Percentiles rank a stretch among this genome's conserved stretches.
Conservation (phyloP, 495 filamentous ascomycete genomes). For the Hypoxylon lienhwacheense region DNA sequence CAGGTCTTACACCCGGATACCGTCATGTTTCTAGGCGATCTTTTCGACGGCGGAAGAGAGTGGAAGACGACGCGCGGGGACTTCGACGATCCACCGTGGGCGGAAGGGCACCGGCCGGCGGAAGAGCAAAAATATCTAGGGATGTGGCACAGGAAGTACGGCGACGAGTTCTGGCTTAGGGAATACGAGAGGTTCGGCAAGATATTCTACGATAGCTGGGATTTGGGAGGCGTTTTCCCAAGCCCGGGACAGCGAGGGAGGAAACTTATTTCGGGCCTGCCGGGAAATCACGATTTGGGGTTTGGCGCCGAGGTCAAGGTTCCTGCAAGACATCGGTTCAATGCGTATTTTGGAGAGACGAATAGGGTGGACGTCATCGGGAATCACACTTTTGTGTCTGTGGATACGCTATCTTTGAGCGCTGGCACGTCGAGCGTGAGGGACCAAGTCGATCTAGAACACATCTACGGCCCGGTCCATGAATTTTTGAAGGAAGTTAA, state of each 20-base stretch:
- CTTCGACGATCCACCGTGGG: slow-evolving; percentile 63
- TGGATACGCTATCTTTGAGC: slow-evolving; percentile 86
- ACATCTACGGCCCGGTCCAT: slow-evolving; percentile 73
- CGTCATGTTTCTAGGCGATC: slow-evolving; percentile 86
- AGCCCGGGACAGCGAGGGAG: slow-evolving; percentile 50
- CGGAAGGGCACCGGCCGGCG: slow-evolving; percentile 48
- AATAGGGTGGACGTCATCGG: slow-evolving; percentile 88
- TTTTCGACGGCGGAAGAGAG: slow-evolving; percentile 96
- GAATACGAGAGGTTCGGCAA: slow-evolving; percentile 79
- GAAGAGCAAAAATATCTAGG: slow-evolving; percentile 56
- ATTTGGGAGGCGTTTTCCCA: slow-evolving; percentile 41
- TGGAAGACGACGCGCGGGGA: slow-evolving; percentile 70
- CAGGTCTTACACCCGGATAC: slow-evolving; percentile 72
- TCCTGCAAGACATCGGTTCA: slow-evolving; percentile 77
- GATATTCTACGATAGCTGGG: slow-evolving; percentile 74
- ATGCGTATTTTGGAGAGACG: slow-evolving; percentile 83
- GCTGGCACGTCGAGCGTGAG: slow-evolving; percentile 55
- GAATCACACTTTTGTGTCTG: slow-evolving; percentile 92
- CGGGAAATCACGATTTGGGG: slow-evolving; percentile 97
- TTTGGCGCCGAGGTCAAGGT: slow-evolving; percentile 83
- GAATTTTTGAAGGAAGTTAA: slow-evolving; percentile 73
- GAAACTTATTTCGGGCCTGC: slow-evolving; percentile 77
- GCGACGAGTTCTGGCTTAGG: slow-evolving; percentile 74
- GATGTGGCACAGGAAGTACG: slow-evolving; percentile 71
- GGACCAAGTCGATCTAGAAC: slow-evolving; percentile 49